Conservation (phyloP, 257 asterid genomes). For the Cordia subcordata region DNA sequence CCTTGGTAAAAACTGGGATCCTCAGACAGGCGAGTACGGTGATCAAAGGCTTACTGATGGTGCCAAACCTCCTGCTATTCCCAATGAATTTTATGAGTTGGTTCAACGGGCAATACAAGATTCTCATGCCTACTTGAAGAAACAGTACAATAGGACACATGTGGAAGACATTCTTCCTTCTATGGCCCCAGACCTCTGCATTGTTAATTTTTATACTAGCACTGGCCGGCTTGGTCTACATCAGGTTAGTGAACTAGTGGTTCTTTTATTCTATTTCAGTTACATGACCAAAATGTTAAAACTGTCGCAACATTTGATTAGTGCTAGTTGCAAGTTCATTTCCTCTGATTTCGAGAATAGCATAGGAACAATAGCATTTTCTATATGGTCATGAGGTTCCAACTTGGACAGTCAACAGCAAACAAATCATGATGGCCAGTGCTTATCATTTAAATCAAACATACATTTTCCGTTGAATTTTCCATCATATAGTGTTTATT, state of each 20-base stretch:
- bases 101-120: slow-evolving; percentile 47
- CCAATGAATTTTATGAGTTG: slow-evolving; percentile 42
- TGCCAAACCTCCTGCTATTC: slow-evolving; percentile 62
- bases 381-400: no score
- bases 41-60: slow-evolving; percentile 53
- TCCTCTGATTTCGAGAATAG: no score
- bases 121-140: slow-evolving; percentile 36
- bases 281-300: not conserved
- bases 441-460: no score
- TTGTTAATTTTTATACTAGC: slow-evolving; percentile 57
- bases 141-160: slow-evolving; percentile 18
- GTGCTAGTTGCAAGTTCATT: no score
- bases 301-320: no score
- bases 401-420: no score
- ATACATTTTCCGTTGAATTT: no score
- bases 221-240: slow-evolving; percentile 80
- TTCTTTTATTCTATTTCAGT: not conserved
- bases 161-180: slow-evolving; percentile 42
- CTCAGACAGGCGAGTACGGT: slow-evolving; percentile 41
- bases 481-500: no score
- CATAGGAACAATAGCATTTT: no score
- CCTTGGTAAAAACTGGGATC: slow-evolving; percentile 86
- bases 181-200: slow-evolving; percentile 70
- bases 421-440: no score
- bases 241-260: slow-evolving; percentile 38